phyloP scores from a whole-genome alignment of 441 rosid genomes.

The Gossypium trilobum region DNA sequence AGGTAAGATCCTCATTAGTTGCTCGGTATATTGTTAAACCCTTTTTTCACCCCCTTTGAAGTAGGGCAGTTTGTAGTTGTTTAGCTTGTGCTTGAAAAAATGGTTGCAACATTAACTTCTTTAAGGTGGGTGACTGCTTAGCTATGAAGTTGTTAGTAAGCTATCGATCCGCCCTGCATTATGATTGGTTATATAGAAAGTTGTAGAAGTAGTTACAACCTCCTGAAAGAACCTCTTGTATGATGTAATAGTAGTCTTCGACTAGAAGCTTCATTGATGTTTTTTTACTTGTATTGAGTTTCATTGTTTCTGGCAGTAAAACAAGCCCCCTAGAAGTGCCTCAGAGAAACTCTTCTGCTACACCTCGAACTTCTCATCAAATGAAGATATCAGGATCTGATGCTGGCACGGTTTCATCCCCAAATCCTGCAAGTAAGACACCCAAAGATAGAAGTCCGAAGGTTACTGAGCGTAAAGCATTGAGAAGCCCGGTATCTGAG shows the following conservation, averaged over 20 bases:
- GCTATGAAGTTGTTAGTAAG: conserved; percentile 13
- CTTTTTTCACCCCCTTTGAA: not conserved
- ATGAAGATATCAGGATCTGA: conserved; percentile 50
- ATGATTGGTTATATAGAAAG: not conserved
- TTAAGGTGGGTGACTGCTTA: conserved; percentile 18
- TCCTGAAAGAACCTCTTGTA: conserved; percentile 1
- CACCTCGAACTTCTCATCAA: conserved; percentile 59
- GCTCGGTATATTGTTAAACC: not conserved
- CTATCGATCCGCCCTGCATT: not conserved
- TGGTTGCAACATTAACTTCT: conserved; percentile 18
- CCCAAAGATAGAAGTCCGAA: conserved; percentile 70
- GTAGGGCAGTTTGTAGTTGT: not conserved
- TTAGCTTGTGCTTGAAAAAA: not conserved
- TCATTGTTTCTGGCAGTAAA: conserved; percentile 32
- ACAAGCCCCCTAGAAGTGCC: conserved; percentile 51
- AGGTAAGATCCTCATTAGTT: conserved; percentile 38
- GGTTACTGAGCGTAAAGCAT: conserved; percentile 64
- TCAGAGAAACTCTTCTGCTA: conserved; percentile 60
- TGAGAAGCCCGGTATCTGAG: conserved; percentile 58
- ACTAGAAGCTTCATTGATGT: not conserved
- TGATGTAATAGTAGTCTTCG: not conserved
- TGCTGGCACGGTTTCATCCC: conserved; percentile 41
- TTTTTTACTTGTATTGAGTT: conserved; percentile 7
- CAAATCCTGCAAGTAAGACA: conserved; percentile 42
- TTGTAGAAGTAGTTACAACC: not conserved